Evolutionary conservation across 129 eudicot genomes (phyloP).

Genomic region (Erigeron canadensis): DNA sequence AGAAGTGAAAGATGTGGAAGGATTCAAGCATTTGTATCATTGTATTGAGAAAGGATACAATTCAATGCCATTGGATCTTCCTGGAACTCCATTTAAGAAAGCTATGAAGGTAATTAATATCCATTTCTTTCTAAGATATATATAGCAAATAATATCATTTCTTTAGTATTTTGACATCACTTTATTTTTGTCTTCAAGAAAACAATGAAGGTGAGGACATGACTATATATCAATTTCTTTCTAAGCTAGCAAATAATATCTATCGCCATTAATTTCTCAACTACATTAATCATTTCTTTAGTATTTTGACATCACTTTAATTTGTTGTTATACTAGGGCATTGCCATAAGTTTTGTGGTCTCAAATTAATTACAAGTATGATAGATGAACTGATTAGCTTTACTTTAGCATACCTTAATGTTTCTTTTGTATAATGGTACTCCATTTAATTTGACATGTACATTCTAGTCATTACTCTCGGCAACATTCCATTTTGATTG

Average conservation of each 20-base stretch:
- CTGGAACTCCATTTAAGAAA: slow-evolving; percentile 69
- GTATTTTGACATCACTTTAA: slow-evolving; percentile 6
- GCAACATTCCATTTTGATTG: not conserved
- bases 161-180: slow-evolving; percentile 12
- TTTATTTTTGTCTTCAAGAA: slow-evolving; percentile 36
- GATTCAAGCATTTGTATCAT: slow-evolving; percentile 55
- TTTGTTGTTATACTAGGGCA: slow-evolving; percentile 21
- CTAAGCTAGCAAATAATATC: slow-evolving; percentile 6
- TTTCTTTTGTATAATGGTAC: no score
- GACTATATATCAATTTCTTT: not conserved
- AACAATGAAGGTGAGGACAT: slow-evolving; percentile 63
- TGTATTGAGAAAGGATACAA: slow-evolving; percentile 82
- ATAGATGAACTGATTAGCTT: no score
- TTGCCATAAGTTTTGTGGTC: no score
- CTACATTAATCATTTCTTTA: slow-evolving; percentile 8
- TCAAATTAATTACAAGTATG: no score
- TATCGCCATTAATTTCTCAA: not conserved
- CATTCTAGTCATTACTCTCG: no score
- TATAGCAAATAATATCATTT: no score
- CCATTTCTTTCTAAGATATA: slow-evolving; percentile 2
- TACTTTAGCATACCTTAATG: no score
- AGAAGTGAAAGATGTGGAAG: slow-evolving; percentile 42
- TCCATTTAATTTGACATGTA: no score
- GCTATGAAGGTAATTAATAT: slow-evolving; percentile 63
- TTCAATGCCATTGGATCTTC: slow-evolving; percentile 84